Percentiles rank a stretch among this genome's conserved stretches.
Conservation (phyloP, 208 protist genomes). For the Trypanosoma mega region DNA sequence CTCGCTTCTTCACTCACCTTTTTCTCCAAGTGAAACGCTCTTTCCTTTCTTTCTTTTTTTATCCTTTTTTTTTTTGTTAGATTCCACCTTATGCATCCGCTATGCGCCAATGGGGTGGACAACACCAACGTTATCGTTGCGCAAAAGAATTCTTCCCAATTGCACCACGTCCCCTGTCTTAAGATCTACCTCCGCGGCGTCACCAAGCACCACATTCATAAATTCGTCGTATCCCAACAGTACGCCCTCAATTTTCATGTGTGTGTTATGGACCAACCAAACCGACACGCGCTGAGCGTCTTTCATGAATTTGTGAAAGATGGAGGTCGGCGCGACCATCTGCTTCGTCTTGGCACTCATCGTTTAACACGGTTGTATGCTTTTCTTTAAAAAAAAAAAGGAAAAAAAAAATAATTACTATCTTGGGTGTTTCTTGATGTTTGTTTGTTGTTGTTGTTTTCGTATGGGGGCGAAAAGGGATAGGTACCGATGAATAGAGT, state of each 20-base stretch:
- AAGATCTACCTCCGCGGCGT: constrained; percentile 83
- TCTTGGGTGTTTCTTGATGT: too few species aligned
- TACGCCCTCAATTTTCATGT: constrained; percentile 78
- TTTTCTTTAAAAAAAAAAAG: constrained; percentile 15
- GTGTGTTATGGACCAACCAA: constrained; percentile 83
- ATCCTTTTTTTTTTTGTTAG: background rate
- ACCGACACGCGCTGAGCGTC: constrained; percentile 74
- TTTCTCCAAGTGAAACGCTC: too few species aligned
- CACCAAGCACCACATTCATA: constrained; percentile 92
- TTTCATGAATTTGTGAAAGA: constrained; percentile 79
- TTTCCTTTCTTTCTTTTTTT: constrained; percentile 3
- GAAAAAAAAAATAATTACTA: background rate
- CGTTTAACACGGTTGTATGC: constrained; percentile 2
- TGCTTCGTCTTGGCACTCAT: constrained; percentile 61
- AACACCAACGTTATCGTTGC: constrained; percentile 91
- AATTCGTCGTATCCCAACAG: constrained; percentile 93
- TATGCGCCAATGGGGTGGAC: constrained; percentile 89
- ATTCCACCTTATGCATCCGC: background rate
- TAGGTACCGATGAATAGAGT: constrained; percentile 18
- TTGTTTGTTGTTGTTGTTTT: too few species aligned
- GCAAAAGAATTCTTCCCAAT: constrained; percentile 90
- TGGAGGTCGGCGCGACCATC: constrained; percentile 78
- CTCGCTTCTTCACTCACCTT: too few species aligned
- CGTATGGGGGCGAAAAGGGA: constrained; percentile 1
- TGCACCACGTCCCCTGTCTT: constrained; percentile 59